Base-by-base conservation (phyloP, 768 basidiomycete species). In the Hemileccinum impolitum region DNA sequence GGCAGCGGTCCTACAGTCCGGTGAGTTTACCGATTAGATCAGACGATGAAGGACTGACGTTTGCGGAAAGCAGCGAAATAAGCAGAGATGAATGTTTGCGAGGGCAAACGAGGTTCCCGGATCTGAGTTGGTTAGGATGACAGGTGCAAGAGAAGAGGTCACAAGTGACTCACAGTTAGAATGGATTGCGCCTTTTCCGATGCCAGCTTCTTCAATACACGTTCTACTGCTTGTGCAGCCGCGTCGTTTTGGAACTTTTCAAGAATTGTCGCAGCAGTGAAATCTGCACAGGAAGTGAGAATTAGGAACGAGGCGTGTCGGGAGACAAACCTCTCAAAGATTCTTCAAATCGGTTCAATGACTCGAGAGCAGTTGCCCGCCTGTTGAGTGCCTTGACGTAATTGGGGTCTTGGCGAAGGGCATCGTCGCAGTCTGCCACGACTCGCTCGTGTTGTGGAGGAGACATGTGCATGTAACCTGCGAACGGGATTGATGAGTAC, bases 31-130 rank as follows among this genome's bases (percentile, higher is more conserved):
- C 17, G 8, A 45, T 35, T 14, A 12, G n/a, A 49, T 40, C 44
- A 8, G n/a, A 40, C n/a, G 9, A 15, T 36, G 18, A 51, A 39
- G 35, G 17, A 43, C 87, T 57, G 58, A 90, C 92, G 85, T 48
- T 85, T 75, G 55, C 96, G 84, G 87, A 98, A 98, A 9, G 96
- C 96, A 51, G 92, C 87, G 64, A 98, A 93, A 74, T 98, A 99
- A 1, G 95, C 90, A 12, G 87, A 85, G 56, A 96, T 87, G 70
- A 99, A 96, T 0, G 91, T 92, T 56, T 81, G 79, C 13, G 92
- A 92, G 6, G 95, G 95, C 23, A 98, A 73, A 48, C 85, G 81
- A 1, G 85, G 85, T 70, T 89, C 86, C 31, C 94, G 87, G 4
- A 74, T 75, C 83, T 51, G 32, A 17, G 35, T 15, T 10, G 13